Conservation (phyloP, 1,284 basidiomycete species). For the Leccinum solheimii region DNA sequence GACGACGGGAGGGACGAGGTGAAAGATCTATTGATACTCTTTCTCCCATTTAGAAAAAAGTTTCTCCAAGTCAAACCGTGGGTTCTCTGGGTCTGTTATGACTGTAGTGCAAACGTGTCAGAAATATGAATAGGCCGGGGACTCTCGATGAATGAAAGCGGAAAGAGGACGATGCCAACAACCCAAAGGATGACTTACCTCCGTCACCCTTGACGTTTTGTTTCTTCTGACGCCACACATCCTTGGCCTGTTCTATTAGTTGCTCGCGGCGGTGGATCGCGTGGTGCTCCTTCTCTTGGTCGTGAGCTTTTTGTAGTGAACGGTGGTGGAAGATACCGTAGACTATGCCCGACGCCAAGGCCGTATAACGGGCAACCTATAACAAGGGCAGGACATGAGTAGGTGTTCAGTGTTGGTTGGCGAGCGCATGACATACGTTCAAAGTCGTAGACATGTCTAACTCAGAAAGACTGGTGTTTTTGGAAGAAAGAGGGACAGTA, state of each 20-base stretch:
- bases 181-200: constrained; percentile 43
- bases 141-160: not conserved
- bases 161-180: not conserved
- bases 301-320: constrained; percentile 83
- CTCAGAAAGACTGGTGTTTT: constrained; percentile 17
- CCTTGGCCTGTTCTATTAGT: constrained; percentile 85
- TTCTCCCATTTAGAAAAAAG: constrained; percentile 77
- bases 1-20: constrained; percentile 12
- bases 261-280: constrained; percentile 73
- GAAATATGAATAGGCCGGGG: not conserved
- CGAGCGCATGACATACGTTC: constrained; percentile 45
- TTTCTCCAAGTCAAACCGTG: constrained; percentile 96
- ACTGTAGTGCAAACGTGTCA: constrained; percentile 49
- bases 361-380: constrained; percentile 95
- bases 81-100: constrained; percentile 91
- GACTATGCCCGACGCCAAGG: constrained; percentile 83
- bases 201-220: constrained; percentile 48
- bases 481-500: constrained; percentile 18
- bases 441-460: constrained; percentile 61
- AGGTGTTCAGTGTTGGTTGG: not conserved
- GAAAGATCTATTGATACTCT: constrained; percentile 46
- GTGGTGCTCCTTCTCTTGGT: constrained; percentile 69
- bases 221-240: constrained; percentile 85
- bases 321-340: constrained; percentile 94
- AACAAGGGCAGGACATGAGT: constrained; percentile 19